phyloP scores from a whole-genome alignment of 176 grass and related monocot genomes.

The Phoenix roebelenii region DNA sequence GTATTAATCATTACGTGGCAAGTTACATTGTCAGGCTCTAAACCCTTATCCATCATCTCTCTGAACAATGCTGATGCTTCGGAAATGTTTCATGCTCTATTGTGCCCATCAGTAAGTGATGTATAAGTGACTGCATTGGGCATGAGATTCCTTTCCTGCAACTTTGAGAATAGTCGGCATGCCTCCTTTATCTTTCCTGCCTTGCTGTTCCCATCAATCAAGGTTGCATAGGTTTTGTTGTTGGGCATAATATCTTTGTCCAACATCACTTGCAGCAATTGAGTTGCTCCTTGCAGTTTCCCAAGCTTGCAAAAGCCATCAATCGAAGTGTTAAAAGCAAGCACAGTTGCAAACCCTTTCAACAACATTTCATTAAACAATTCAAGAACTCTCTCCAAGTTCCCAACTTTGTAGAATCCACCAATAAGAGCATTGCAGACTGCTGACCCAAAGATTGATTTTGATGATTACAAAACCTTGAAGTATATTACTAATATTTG shows the following conservation, averaged over 20 bases:
- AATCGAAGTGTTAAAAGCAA: constrained; percentile 37
- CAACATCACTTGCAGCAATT: constrained; percentile 40
- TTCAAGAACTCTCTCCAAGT: constrained; percentile 27
- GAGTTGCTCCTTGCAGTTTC: constrained; percentile 40
- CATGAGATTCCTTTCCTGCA: constrained; percentile 35
- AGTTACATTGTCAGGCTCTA: constrained; percentile 28
- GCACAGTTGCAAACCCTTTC: constrained; percentile 25
- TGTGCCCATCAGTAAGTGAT: constrained; percentile 21
- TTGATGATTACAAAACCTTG: too few relatives aligned
- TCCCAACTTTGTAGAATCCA: constrained; percentile 30
- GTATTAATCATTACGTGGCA: constrained; percentile 23
- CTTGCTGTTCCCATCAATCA: constrained; percentile 31
- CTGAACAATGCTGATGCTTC: constrained; percentile 5
- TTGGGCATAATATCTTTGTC: constrained; percentile 33
- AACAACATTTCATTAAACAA: constrained; percentile 28
- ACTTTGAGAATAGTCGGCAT: constrained; percentile 30
- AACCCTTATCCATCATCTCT: constrained; percentile 26
- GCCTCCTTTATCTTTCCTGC: constrained; percentile 28
- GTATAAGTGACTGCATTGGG: constrained; percentile 10
- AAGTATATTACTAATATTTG: too few relatives aligned
- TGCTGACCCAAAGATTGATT: too few relatives aligned
- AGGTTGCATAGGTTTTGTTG: constrained; percentile 23
- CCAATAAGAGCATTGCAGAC: constrained; percentile 32
- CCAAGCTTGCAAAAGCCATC: constrained; percentile 57
- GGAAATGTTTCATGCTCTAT: neutral